A percentile compares a stretch with the other conserved stretches of the same genome.
Evolutionary conservation across 345 rosid species (phyloP).

Genomic region (Salix brachista): DNA sequence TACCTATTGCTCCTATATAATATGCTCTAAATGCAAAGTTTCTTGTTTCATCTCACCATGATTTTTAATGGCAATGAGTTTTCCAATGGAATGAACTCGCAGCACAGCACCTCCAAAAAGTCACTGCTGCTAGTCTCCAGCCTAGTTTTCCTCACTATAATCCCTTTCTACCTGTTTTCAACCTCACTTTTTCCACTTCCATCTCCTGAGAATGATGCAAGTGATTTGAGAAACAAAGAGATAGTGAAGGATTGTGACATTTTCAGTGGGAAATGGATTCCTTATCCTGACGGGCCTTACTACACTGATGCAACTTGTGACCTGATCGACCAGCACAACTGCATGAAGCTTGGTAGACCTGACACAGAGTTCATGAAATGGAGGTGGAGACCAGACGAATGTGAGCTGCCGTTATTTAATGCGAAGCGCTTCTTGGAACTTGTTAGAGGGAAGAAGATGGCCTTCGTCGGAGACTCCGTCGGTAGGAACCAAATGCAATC

Average conservation of each 20-base stretch:
- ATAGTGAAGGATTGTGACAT: slow-evolving; percentile 26
- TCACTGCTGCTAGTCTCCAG: slow-evolving; percentile 4
- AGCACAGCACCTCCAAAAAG: not conserved
- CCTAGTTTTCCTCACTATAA: slow-evolving; percentile 6
- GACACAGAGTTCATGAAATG: slow-evolving; percentile 40
- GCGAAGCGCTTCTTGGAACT: slow-evolving; percentile 35
- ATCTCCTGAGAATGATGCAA: not conserved
- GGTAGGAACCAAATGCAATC: slow-evolving; percentile 50
- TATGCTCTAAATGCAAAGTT: not conserved
- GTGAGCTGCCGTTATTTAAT: slow-evolving; percentile 39
- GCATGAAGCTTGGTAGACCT: slow-evolving; percentile 38
- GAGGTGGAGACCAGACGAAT: slow-evolving; percentile 43
- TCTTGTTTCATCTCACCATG: slow-evolving; percentile 12
- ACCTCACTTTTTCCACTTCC: slow-evolving; percentile 8
- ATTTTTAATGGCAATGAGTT: slow-evolving; percentile 2
- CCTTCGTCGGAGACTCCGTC: slow-evolving; percentile 43
- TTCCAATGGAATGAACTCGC: not conserved
- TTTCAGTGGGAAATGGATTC: slow-evolving; percentile 39
- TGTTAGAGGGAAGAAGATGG: slow-evolving; percentile 41
- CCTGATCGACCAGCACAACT: slow-evolving; percentile 40
- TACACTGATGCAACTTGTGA: slow-evolving; percentile 35
- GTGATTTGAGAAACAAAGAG: not conserved
- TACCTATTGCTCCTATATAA: not conserved
- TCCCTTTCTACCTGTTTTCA: slow-evolving; percentile 16
- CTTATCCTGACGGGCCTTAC: slow-evolving; percentile 27